Base-by-base conservation (phyloP, 352 stramenopile genomes). In the Globisporangium parvum region DNA sequence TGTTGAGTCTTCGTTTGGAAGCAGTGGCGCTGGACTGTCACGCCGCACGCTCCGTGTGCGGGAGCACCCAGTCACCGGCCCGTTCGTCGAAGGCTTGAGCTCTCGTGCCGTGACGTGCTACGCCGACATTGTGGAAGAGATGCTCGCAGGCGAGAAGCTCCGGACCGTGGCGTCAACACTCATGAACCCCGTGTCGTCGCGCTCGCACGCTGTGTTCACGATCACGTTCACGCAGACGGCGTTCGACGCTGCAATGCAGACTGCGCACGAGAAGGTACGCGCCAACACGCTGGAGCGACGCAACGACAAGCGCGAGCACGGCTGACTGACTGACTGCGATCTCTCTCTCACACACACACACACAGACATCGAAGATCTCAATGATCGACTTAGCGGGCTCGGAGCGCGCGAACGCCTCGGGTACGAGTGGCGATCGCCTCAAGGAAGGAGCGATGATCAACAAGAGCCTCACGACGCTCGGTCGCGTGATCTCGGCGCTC, bases 141-240 rank as follows among this genome's bases (percentile, higher is more conserved):
- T 93, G 66, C 53, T 89, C 0, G 73, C 79, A 11, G 96, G 96
- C 8, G 97, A 98, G 58, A 97, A 97, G 57, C 90, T 98, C 35
- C 66, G 96, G 12, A 98, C 88, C 2, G 93, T 98, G 6, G 96
- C 91, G 0, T 83, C 89, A 11, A 99, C 96, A 18, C 73, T 98
- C 2, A 99, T 99, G 96, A 99, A 99, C 74, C 61, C 89, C 1
- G 90, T 93, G 2, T 98, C 91, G 0, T 98, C 91, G 17, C 87
- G 96, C 6, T 98, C 93, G 12, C 96, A 99, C 66, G 94, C 92
- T 0, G 94, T 99, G 51, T 99, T 99, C 58, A 98, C 88, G 17
- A 97, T 99, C 61, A 96, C 96, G 9, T 75, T 93, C 44, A 93
- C 80, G 1, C 84, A 93, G 52, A 89, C 80, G 14, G 77, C 73